phyloP scores from a whole-genome alignment of 805 yeast genomes.

The Candida oleophila region DNA sequence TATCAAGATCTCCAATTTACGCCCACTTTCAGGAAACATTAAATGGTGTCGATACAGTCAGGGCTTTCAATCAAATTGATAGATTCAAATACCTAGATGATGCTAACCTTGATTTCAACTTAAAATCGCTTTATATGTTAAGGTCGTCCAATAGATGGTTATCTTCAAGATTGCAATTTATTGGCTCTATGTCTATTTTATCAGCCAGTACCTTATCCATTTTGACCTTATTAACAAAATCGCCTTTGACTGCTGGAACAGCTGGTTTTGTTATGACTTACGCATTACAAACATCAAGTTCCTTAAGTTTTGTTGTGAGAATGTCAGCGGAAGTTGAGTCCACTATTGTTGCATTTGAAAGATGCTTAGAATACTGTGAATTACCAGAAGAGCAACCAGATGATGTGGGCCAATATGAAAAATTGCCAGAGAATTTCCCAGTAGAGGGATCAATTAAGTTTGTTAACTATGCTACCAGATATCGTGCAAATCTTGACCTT shows the following conservation, averaged over 20 bases:
- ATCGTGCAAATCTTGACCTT: conserved; percentile 73
- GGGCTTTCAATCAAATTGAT: conserved; percentile 68
- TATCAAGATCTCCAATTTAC: conserved; percentile 73
- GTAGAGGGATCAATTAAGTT: conserved; percentile 62
- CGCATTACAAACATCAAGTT: conserved; percentile 54
- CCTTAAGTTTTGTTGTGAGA: conserved; percentile 57
- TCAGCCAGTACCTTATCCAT: conserved; percentile 49
- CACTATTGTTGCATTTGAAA: conserved; percentile 64
- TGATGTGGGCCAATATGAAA: conserved; percentile 20
- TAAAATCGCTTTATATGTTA: conserved; percentile 47
- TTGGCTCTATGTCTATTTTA: conserved; percentile 57
- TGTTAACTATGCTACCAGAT: conserved; percentile 71
- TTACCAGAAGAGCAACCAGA: conserved; percentile 27
- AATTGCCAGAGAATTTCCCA: conserved; percentile 66
- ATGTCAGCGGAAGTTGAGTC: conserved; percentile 64
- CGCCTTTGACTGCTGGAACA: conserved; percentile 55
- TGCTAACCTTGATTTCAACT: conserved; percentile 48
- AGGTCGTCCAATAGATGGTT: conserved; percentile 67
- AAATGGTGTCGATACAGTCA: conserved; percentile 72
- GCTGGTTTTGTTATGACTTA: conserved; percentile 67
- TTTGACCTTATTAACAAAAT: conserved; percentile 32
- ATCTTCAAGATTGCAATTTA: conserved; percentile 56
- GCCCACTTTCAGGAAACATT: conserved; percentile 82
- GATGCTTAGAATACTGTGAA: conserved; percentile 59
- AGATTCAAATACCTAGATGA: conserved; percentile 60